Percentiles rank a stretch among this genome's conserved stretches.
These are phyloP conservation scores for Naganishia sp. DNA, from an alignment of 1,284 basidiomycete species.

Conservation along the genomic window DNA sequence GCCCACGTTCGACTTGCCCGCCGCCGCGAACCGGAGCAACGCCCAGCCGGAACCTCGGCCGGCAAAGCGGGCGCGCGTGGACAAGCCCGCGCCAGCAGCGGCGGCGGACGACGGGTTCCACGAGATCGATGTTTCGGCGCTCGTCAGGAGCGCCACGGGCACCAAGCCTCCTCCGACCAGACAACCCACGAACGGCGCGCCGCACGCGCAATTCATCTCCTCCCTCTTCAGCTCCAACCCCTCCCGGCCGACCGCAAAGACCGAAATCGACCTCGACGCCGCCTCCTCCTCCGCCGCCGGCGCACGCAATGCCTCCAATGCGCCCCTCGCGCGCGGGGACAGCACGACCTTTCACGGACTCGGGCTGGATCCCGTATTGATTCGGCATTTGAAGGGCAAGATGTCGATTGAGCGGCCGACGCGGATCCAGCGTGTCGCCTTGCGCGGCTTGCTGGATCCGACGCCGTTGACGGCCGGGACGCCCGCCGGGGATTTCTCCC, in stretches of 20 bases:
- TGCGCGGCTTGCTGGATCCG: slow-evolving; percentile 68
- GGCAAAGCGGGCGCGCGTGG: slow-evolving; percentile 8
- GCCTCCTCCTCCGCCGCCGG: slow-evolving; percentile 35
- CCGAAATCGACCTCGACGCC: slow-evolving; percentile 28
- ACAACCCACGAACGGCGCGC: not conserved
- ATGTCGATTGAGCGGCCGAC: slow-evolving; percentile 85
- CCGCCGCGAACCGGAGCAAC: not conserved
- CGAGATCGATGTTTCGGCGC: slow-evolving; percentile 45
- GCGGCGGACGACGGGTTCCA: slow-evolving; percentile 59
- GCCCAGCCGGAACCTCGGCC: slow-evolving; percentile 1
- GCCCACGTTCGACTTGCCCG: not conserved
- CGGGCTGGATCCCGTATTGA: slow-evolving; percentile 78
- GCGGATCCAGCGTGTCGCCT: slow-evolving; percentile 79
- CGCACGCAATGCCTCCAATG: slow-evolving; percentile 63
- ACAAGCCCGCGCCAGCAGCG: not conserved
- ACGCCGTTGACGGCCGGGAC: slow-evolving; percentile 41
- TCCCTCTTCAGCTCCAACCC: slow-evolving; percentile 71
- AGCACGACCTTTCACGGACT: slow-evolving; percentile 72
- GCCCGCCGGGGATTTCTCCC: slow-evolving; percentile 39
- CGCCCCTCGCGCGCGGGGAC: slow-evolving; percentile 49
- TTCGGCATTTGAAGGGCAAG: slow-evolving; percentile 75
- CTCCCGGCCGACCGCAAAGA: slow-evolving; percentile 50
- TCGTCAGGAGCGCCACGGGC: slow-evolving; percentile 7
- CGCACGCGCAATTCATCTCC: slow-evolving; percentile 67
- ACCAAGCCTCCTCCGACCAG: not conserved